phyloP scores from a whole-genome alignment of 2,329 filamentous ascomycete species.

The Stachybotrys echinatus region DNA sequence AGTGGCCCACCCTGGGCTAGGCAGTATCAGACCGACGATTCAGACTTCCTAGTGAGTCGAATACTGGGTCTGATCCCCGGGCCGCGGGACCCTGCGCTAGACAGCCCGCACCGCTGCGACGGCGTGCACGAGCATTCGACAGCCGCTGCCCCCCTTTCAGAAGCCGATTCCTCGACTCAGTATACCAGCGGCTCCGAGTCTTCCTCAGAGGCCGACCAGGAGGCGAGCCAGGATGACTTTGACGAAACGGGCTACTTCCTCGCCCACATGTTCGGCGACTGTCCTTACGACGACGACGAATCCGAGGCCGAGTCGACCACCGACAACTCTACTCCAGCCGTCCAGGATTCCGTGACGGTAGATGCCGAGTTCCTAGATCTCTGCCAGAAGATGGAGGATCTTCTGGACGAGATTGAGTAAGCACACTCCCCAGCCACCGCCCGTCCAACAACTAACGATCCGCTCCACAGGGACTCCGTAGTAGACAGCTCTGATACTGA shows the following conservation, averaged over 20 bases:
- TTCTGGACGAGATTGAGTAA: slow-evolving; percentile 24
- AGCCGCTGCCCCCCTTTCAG: not conserved
- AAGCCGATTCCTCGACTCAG: not conserved
- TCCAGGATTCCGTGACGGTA: slow-evolving; percentile 12
- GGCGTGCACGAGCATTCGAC: slow-evolving; percentile 9
- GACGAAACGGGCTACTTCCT: not conserved
- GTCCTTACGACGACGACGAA: slow-evolving; percentile 10
- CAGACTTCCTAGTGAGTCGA: slow-evolving; percentile 21
- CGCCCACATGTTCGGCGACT: slow-evolving; percentile 3
- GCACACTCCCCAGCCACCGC: not conserved
- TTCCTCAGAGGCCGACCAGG: not conserved
- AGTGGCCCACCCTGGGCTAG: slow-evolving; percentile 17
- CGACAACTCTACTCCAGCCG: slow-evolving; percentile 2
- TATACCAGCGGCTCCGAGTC: too few relatives aligned
- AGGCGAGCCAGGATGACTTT: not conserved
- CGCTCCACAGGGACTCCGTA: slow-evolving; percentile 8
- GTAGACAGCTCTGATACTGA: slow-evolving; percentile 14
- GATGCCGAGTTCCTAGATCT: slow-evolving; percentile 20
- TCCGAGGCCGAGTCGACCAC: slow-evolving; percentile 9
- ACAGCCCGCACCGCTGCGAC: too few relatives aligned
- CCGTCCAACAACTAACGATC: not conserved
- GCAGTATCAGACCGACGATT: slow-evolving; percentile 17
- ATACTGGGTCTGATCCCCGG: slow-evolving; percentile 12
- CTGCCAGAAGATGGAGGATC: slow-evolving; percentile 17
- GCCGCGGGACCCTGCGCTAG: not conserved